Base-by-base conservation (phyloP, 75 land plant species). In the Pseudotsuga menziesii region DNA sequence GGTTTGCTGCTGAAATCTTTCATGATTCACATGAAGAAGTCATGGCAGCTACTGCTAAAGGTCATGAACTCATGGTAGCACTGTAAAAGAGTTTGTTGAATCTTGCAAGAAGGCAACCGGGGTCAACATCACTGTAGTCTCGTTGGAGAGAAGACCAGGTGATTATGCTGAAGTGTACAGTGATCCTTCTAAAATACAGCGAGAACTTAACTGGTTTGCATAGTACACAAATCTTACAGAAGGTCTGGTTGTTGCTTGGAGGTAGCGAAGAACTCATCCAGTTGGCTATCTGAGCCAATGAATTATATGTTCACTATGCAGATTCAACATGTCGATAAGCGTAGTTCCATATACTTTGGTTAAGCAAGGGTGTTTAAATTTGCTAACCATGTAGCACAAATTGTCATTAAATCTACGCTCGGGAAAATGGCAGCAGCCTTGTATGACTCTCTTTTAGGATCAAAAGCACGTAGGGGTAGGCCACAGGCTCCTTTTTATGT, bases 81-180 rank as follows among this genome's bases (percentile, higher is more conserved):
- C 85, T 48, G 86, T 84, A 3, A 82, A 78, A 75, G 86, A 82
- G 58, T 84, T 84, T 61, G 86, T 84, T 26, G 85, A 84, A 63
- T 85, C 86, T 20, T 84, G 86, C 71, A 84, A 83, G 62, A 58
- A 41, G 22, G 86, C 86, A 55, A 84, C 86, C 1, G 77, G 77
- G 19, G 80, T 82, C 56, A 74, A 82, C 63, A 57, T 84, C 16
- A 82, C 70, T 23, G 80, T 84, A 29, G 63, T 48, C 35, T 82
- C 61, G 39, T 78, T 84, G 80, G 85, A 74, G 69, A 74, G 86
- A 25, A 72, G 86, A 72, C 85, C 86, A 25, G 86, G 86, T 26
- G 85, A 74, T 41, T 81, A 81, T 78, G 82, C 82, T 32, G 81
- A 78, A 57, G 82, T 81, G 20, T 81, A 79, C 58, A 81, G 82